phyloP scores from a whole-genome alignment of 495 filamentous ascomycete species.

The Aspergillus cristatus region DNA sequence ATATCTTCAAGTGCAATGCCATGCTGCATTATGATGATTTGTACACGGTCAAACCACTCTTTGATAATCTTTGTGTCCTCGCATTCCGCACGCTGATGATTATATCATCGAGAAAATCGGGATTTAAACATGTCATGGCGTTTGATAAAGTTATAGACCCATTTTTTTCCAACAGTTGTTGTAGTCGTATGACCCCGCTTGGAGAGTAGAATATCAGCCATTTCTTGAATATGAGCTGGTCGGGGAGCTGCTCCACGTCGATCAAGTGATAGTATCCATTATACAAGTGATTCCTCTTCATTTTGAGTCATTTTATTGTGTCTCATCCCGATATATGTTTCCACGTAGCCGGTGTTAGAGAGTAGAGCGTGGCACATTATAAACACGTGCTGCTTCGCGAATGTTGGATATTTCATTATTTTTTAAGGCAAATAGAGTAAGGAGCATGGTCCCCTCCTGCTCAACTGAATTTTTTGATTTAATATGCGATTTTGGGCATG shows the following conservation, averaged over 20 bases:
- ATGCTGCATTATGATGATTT: too few species aligned
- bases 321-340: neutral
- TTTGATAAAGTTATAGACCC: constrained; percentile 20
- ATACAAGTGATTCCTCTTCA: constrained; percentile 18
- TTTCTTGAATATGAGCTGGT: constrained; percentile 1
- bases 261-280: constrained; percentile 24
- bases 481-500: too few species aligned
- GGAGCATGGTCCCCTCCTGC: neutral
- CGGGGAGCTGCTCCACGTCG: constrained; percentile 17
- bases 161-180: constrained; percentile 13
- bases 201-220: constrained; percentile 6
- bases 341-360: neutral
- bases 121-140: constrained; percentile 19
- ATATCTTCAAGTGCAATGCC: too few species aligned
- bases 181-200: neutral
- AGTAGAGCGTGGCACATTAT: neutral
- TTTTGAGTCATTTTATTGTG: neutral
- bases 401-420: neutral
- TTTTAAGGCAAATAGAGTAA: neutral
- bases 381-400: neutral
- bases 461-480: neutral
- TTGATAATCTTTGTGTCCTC: constrained; percentile 25
- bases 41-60: constrained; percentile 24
- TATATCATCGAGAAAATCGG: constrained; percentile 9
- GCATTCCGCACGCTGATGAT: constrained; percentile 21